These are phyloP conservation scores for Tricholoma bakamatsutake DNA, from an alignment of 768 basidiomycete genomes.

Conservation along the genomic window DNA sequence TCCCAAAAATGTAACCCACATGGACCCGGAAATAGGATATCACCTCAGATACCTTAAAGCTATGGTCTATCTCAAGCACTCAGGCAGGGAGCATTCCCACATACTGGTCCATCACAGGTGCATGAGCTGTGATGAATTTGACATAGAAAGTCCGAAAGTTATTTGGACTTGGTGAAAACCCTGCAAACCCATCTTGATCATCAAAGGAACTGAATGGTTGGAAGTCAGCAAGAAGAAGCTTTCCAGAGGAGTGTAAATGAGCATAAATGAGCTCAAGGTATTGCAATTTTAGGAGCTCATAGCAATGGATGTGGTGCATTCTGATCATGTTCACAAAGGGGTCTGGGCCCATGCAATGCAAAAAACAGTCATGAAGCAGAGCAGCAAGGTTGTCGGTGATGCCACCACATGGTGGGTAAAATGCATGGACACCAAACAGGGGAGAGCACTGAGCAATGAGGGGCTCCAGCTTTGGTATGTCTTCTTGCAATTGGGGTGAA, in stretches of 20 bases:
- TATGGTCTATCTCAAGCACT: slow-evolving; percentile 16
- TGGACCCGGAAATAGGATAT: background rate
- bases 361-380: slow-evolving; percentile 14
- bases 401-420: slow-evolving; percentile 16
- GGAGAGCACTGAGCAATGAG: background rate
- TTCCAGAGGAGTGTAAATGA: background rate
- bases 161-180: slow-evolving; percentile 13
- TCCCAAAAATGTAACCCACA: slow-evolving; percentile 6
- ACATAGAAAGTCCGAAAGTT: slow-evolving; percentile 19
- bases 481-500: background rate
- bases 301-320: slow-evolving; percentile 13
- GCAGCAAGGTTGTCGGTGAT: slow-evolving; percentile 14
- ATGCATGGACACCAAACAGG: background rate
- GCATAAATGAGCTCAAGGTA: background rate
- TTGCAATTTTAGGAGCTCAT: background rate
- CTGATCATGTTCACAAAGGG: slow-evolving; percentile 17
- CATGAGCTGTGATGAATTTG: slow-evolving; percentile 15
- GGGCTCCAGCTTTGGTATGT: slow-evolving; percentile 7
- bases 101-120: slow-evolving; percentile 15
- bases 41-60: background rate
- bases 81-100: slow-evolving; percentile 15
- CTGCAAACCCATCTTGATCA: slow-evolving; percentile 14
- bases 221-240: background rate
- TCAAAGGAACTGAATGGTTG: background rate
- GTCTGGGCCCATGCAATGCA: slow-evolving; percentile 18